Conservation (phyloP, 202 grass and related monocot genomes). For the Brachypodium distachyon region DNA sequence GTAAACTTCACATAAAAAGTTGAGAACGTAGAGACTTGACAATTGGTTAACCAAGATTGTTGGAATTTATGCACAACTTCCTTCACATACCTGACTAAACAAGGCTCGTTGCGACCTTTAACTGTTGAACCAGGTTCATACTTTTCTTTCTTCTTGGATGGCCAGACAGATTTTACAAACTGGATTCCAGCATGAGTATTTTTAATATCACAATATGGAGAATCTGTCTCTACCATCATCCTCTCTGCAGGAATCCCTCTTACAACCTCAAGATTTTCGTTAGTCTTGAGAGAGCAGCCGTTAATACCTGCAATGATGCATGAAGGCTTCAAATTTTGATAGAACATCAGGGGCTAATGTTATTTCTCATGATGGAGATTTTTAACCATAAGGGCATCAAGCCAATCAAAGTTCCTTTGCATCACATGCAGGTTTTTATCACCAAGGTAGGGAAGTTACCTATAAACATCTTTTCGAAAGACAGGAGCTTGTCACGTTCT, state of each 20-base stretch:
- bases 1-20: background rate
- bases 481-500: constrained; percentile 72
- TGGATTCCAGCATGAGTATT: constrained; percentile 81
- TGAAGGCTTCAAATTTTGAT: background rate
- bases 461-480: constrained; percentile 89
- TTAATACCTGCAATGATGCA: constrained; percentile 57
- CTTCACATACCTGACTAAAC: constrained; percentile 67
- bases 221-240: constrained; percentile 96
- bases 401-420: background rate
- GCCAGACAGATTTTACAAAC: constrained; percentile 86
- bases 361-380: background rate
- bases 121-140: constrained; percentile 59
- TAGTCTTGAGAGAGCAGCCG: constrained; percentile 88
- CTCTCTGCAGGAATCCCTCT: constrained; percentile 67
- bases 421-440: constrained; percentile 2
- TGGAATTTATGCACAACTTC: background rate
- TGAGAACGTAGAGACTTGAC: background rate
- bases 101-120: constrained; percentile 89
- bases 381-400: background rate
- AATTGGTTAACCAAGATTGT: background rate
- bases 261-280: constrained; percentile 74
- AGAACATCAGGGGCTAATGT: background rate
- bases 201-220: constrained; percentile 95
- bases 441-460: constrained; percentile 30
- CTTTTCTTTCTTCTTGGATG: constrained; percentile 96